Conservation (phyloP, 768 basidiomycete species). For the Boletus vermiculosoides region DNA sequence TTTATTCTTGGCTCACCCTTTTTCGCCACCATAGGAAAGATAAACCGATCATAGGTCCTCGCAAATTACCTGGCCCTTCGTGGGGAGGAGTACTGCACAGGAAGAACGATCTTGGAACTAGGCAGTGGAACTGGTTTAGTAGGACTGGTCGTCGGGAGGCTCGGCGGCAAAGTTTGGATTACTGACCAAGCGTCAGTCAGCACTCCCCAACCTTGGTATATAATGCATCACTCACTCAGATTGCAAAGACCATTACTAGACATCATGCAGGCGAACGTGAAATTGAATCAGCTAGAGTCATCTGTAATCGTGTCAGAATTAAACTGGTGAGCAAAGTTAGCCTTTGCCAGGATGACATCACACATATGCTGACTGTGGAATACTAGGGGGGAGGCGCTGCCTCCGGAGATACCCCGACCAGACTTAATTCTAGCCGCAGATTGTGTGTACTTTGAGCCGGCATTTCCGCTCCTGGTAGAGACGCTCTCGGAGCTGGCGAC, state of each 20-base stretch:
- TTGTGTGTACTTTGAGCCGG: constrained; percentile 94
- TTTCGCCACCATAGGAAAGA: not conserved
- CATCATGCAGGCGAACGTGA: constrained; percentile 76
- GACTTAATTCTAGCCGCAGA: constrained; percentile 87
- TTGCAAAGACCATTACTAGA: constrained; percentile 63
- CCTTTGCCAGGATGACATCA: not conserved
- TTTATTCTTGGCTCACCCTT: not conserved
- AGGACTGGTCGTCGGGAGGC: constrained; percentile 74
- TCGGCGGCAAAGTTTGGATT: constrained; percentile 70
- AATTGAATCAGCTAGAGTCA: constrained; percentile 56
- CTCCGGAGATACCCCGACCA: constrained; percentile 45
- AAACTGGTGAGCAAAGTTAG: constrained; percentile 62
- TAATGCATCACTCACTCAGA: constrained; percentile 11
- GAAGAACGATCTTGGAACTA: constrained; percentile 71
- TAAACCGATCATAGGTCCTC: constrained; percentile 55
- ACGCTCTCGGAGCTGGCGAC: constrained; percentile 69
- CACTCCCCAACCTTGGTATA: constrained; percentile 10
- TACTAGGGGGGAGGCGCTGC: constrained; percentile 63
- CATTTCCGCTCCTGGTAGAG: constrained; percentile 82
- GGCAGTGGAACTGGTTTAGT: constrained; percentile 93
- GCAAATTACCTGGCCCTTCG: constrained; percentile 69
- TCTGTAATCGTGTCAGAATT: constrained; percentile 65
- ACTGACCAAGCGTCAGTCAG: constrained; percentile 87
- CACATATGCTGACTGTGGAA: constrained; percentile 7
- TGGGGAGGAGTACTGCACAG: constrained; percentile 47